Conservation (phyloP, 805 yeast species). For the Lipomyces japonicus region DNA sequence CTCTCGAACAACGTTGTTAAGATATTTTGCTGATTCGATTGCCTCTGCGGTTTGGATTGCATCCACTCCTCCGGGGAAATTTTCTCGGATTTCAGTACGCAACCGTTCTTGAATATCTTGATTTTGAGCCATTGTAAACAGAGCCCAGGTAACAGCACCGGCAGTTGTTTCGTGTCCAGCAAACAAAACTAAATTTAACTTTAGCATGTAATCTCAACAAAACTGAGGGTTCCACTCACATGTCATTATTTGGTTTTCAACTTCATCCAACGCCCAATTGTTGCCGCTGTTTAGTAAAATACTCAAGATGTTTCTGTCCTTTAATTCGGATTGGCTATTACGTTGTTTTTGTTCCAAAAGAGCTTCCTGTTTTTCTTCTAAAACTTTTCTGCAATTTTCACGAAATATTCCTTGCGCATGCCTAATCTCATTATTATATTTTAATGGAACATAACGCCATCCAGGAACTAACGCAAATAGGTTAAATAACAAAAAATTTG, state of each 20-base stretch:
- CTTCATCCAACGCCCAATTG: slow-evolving; percentile 8
- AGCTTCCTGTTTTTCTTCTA: not conserved
- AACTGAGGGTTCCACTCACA: not conserved
- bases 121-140: slow-evolving; percentile 9
- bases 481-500: not conserved
- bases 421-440: slow-evolving; percentile 3
- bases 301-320: slow-evolving; percentile 13
- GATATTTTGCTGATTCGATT: slow-evolving; percentile 10
- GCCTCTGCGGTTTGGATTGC: slow-evolving; percentile 12
- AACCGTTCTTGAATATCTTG: slow-evolving; percentile 14
- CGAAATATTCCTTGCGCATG: slow-evolving; percentile 3
- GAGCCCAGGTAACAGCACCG: slow-evolving; percentile 13
- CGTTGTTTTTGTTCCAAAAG: not conserved
- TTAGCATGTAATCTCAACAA: not conserved
- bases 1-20: slow-evolving; percentile 16
- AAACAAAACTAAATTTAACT: slow-evolving; percentile 4
- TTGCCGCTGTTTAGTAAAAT: slow-evolving; percentile 1
- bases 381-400: not conserved
- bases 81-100: slow-evolving; percentile 14
- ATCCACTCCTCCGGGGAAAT: slow-evolving; percentile 14
- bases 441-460: slow-evolving; percentile 15
- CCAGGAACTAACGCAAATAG: slow-evolving; percentile 12
- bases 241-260: slow-evolving; percentile 16
- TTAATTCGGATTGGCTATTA: not conserved
- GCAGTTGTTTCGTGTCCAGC: slow-evolving; percentile 28